phyloP scores from a whole-genome alignment of 129 eudicot species.

The Saussurea involucrata region DNA sequence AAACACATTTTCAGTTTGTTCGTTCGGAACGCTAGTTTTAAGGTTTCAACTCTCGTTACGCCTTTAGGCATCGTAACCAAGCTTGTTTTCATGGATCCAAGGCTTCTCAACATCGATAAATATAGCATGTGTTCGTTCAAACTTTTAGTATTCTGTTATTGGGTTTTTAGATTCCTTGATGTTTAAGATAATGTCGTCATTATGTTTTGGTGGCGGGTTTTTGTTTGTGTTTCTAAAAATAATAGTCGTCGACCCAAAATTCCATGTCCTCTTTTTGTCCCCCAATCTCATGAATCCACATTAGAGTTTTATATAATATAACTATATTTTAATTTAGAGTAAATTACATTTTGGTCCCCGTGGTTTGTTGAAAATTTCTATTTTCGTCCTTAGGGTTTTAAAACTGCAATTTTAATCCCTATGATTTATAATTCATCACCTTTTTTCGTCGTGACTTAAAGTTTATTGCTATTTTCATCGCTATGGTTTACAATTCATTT shows the following conservation, averaged over 20 bases:
- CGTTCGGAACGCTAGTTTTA: background rate
- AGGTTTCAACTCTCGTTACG: background rate
- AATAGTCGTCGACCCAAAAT: background rate
- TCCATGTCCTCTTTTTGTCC: background rate
- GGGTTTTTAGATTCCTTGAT: background rate
- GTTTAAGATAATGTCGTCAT: background rate
- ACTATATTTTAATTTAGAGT: too few species aligned
- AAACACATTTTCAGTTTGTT: background rate
- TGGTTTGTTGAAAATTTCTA: too few species aligned
- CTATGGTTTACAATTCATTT: too few species aligned
- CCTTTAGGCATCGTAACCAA: background rate
- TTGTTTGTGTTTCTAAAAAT: background rate
- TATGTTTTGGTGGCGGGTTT: background rate
- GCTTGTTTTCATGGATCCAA: background rate
- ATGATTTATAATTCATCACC: too few species aligned
- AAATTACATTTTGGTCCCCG: too few species aligned
- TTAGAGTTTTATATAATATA: too few species aligned
- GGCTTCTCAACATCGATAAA: background rate
- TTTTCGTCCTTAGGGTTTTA: too few species aligned
- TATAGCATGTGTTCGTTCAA: background rate
- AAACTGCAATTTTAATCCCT: too few species aligned
- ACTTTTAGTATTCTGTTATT: background rate
- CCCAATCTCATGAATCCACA: background rate
- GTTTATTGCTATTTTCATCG: too few species aligned
- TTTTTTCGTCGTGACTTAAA: too few species aligned